Evolutionary conservation across 1,284 basidiomycete species (phyloP).

Genomic region (Pseudozyma flocculosa): DNA sequence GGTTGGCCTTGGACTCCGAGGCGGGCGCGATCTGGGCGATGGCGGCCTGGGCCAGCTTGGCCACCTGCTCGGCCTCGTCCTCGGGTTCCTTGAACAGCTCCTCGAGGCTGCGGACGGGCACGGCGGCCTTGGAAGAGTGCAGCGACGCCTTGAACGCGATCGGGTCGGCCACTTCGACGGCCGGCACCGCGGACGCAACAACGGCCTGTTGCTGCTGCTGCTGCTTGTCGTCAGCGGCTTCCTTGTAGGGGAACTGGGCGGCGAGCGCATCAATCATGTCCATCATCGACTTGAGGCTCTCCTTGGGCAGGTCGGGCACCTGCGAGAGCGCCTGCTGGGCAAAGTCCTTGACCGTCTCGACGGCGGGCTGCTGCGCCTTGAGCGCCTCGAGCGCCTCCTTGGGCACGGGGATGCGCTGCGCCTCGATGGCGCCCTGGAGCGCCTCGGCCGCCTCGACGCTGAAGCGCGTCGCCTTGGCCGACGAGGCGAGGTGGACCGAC

Average conservation of each 20-base stretch:
- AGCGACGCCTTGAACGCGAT: constrained; percentile 71
- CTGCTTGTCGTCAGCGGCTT: too few species aligned
- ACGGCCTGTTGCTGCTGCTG: too few species aligned
- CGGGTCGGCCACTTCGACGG: constrained; percentile 68
- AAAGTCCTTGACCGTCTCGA: constrained; percentile 48
- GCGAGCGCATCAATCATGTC: constrained; percentile 66
- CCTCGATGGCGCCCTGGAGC: constrained; percentile 66
- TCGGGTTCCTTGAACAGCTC: constrained; percentile 30
- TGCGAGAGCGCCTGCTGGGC: constrained; percentile 51
- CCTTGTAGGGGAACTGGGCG: constrained; percentile 62
- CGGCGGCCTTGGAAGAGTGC: constrained; percentile 59
- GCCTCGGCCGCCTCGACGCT: constrained; percentile 69
- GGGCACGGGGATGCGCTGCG: constrained; percentile 65
- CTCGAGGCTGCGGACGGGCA: constrained; percentile 56
- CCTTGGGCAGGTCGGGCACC: constrained; percentile 56
- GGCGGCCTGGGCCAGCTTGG: constrained; percentile 6
- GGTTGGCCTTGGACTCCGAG: not conserved
- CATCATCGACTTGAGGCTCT: constrained; percentile 64
- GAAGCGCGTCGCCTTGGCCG: constrained; percentile 65
- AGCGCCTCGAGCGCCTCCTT: constrained; percentile 63
- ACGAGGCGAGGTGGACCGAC: constrained; percentile 56
- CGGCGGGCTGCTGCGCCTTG: constrained; percentile 62
- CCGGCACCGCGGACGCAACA: constrained; percentile 62
- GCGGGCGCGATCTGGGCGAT: not conserved
- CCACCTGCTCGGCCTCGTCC: constrained; percentile 22